Evolutionary conservation across 805 yeast genomes (phyloP).

Genomic region (Barnettozyma botsteinii): DNA sequence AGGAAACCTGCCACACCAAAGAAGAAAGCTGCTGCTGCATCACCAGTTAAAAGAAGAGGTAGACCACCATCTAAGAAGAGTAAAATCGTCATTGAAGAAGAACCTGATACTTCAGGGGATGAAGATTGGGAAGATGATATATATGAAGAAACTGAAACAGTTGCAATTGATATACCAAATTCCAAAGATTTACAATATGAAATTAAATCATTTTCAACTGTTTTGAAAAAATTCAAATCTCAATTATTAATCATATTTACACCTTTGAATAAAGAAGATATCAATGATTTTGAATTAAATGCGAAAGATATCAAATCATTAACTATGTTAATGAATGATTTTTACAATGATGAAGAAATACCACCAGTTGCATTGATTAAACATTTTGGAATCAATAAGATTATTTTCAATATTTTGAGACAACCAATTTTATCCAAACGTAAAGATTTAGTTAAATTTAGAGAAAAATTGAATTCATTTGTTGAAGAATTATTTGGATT

Average conservation of each 20-base stretch:
- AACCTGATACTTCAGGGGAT: conserved; percentile 22
- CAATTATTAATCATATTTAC: conserved; percentile 20
- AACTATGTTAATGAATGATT: conserved; percentile 20
- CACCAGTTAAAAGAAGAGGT: conserved; percentile 13
- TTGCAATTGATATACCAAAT: conserved; percentile 16
- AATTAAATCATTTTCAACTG: conserved; percentile 17
- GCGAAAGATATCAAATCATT: conserved; percentile 14
- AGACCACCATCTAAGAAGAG: conserved; percentile 6
- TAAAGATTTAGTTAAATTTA: conserved; percentile 14
- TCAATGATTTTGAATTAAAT: conserved; percentile 12
- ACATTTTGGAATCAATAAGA: conserved; percentile 28
- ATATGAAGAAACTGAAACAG: conserved; percentile 16
- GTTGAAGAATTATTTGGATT: conserved; percentile 25
- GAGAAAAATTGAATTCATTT: conserved; percentile 12
- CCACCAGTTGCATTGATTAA: conserved; percentile 28
- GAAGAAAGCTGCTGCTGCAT: conserved; percentile 11
- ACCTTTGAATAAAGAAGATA: conserved; percentile 3
- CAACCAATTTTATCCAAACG: conserved; percentile 29
- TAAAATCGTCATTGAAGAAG: conserved; percentile 13
- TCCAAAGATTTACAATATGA: conserved; percentile 12
- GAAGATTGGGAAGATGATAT: conserved; percentile 23
- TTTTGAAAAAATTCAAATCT: conserved; percentile 26
- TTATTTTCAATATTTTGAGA: conserved; percentile 29
- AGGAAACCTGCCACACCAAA: conserved; percentile 11
- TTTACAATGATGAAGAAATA: conserved; percentile 20